Percentiles rank a stretch among this genome's conserved stretches.
These are phyloP conservation scores for Sporobolomyces pararoseus DNA, from an alignment of 768 basidiomycete species.

Conservation along the genomic window DNA sequence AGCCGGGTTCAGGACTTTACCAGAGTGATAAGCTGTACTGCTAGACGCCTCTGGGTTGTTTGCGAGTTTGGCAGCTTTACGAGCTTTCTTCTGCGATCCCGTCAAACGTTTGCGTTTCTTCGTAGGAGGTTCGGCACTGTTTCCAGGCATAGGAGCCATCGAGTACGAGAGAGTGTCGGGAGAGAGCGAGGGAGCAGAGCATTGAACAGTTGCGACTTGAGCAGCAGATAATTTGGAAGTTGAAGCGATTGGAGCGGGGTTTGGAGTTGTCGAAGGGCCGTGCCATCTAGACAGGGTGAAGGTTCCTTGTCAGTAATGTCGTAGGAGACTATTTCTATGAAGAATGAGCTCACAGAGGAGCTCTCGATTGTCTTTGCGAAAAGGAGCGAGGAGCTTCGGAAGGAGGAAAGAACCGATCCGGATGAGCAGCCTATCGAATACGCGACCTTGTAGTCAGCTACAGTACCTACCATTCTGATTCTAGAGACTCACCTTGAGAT, in stretches of 20 bases:
- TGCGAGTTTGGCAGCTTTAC: constrained; percentile 30
- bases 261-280: constrained; percentile 16
- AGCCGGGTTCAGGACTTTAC: neutral
- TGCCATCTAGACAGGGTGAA: constrained; percentile 21
- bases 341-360: constrained; percentile 24
- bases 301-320: neutral
- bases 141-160: neutral
- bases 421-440: constrained; percentile 12
- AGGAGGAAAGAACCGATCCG: constrained; percentile 19
- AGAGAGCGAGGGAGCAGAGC: neutral
- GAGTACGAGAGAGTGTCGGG: neutral
- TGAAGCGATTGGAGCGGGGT: constrained; percentile 14
- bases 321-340: neutral
- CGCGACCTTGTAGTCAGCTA: neutral
- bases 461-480: neutral
- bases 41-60: neutral
- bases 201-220: neutral
- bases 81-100: constrained; percentile 37
- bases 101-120: constrained; percentile 38
- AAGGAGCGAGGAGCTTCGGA: constrained; percentile 18
- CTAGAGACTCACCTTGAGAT: constrained; percentile 27
- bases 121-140: neutral
- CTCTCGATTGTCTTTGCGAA: constrained; percentile 19
- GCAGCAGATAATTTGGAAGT: constrained; percentile 7
- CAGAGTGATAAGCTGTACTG: neutral